Percentiles rank a stretch among this genome's conserved stretches.
Conservation (phyloP, 192 early-diverging fungal species). For the Dissophora ornata region DNA sequence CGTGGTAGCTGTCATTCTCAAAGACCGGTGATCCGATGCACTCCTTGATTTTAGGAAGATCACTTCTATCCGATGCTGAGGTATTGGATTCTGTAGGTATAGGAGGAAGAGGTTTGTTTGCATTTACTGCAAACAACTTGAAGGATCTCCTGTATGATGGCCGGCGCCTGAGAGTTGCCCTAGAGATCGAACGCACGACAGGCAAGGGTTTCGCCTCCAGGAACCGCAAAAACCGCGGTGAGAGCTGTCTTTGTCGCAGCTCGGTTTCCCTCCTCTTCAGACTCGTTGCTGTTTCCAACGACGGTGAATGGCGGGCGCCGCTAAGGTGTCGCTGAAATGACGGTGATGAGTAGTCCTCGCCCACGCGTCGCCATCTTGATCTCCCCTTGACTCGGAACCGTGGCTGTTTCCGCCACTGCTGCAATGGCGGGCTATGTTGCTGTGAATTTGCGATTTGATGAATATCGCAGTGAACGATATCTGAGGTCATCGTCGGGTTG, state of each 20-base stretch:
- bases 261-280: no score
- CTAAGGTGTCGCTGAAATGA: no score
- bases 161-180: no score
- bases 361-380: background rate
- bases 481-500: no score
- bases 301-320: no score
- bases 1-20: background rate
- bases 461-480: no score
- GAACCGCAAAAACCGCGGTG: conserved; percentile 3
- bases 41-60: background rate
- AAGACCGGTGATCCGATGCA: background rate
- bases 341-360: background rate
- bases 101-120: conserved; percentile 13
- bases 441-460: no score
- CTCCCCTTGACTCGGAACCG: background rate
- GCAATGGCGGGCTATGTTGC: no score
- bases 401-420: background rate
- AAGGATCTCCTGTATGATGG: no score
- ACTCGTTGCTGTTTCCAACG: no score
- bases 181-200: background rate
- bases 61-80: background rate
- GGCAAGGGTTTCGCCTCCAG: background rate
- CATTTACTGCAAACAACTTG: no score
- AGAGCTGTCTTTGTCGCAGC: background rate
- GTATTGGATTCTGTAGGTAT: conserved; percentile 5